These are phyloP conservation scores for Agrostemma githago DNA, from an alignment of 148 eudicot species.

Conservation along the genomic window DNA sequence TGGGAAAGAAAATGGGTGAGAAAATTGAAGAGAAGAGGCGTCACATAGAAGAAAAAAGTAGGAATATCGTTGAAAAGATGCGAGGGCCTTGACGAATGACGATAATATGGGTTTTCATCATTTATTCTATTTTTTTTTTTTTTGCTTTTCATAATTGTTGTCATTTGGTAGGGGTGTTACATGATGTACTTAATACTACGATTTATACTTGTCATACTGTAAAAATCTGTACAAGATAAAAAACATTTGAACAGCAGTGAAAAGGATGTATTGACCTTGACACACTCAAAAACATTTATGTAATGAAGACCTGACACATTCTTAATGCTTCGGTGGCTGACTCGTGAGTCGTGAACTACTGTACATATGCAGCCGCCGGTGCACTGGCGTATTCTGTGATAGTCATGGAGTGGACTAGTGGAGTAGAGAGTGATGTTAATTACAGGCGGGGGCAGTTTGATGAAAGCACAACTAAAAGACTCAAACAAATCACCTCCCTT, in stretches of 20 bases:
- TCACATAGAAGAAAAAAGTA: constrained; percentile 71
- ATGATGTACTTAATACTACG: neutral
- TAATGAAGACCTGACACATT: neutral
- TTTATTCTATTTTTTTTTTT: neutral
- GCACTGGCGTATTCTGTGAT: neutral
- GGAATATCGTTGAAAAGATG: constrained; percentile 73
- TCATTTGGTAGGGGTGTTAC: neutral
- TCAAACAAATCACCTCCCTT: no score
- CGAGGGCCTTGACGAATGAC: constrained; percentile 32
- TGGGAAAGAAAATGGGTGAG: constrained; percentile 80
- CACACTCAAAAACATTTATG: neutral
- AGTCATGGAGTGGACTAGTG: neutral
- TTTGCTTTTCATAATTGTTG: neutral
- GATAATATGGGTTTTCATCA: neutral
- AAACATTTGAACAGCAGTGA: constrained; percentile 1
- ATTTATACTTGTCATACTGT: constrained; percentile 1
- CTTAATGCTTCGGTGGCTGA: neutral
- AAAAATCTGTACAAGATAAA: constrained; percentile 4
- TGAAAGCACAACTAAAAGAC: no score
- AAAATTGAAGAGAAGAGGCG: constrained; percentile 83
- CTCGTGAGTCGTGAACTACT: neutral
- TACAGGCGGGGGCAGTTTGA: no score
- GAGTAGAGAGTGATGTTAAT: no score
- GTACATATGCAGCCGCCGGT: neutral
- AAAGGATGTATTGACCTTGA: neutral